Conservation (phyloP, 441 rosid species). For the Lepidium campestre region DNA sequence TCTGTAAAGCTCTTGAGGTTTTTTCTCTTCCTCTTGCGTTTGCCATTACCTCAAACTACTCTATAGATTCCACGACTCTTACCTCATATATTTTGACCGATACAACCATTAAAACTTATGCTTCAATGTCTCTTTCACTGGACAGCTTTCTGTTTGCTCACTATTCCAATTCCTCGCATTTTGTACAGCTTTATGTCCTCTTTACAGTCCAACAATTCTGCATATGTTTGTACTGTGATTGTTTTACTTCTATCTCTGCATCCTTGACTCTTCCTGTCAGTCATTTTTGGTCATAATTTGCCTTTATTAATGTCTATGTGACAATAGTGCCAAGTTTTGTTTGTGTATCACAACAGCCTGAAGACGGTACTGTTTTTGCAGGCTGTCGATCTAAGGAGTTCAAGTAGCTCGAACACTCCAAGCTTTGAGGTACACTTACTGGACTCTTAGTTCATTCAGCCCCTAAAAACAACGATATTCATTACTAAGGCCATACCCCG, state of each 20-base stretch:
- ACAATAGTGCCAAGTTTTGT: not conserved
- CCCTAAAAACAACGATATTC: conserved; percentile 2
- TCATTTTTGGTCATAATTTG: not conserved
- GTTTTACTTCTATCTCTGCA: not conserved
- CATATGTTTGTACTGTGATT: not conserved
- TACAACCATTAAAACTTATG: not conserved
- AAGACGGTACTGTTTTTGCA: conserved; percentile 31
- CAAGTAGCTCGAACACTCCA: conserved; percentile 48
- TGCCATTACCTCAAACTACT: not conserved
- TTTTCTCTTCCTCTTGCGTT: conserved; percentile 13
- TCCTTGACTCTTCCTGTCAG: not conserved
- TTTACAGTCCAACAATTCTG: conserved; percentile 9
- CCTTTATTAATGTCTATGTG: not conserved
- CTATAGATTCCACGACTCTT: not conserved
- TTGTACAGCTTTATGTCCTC: not conserved
- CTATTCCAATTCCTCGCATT: not conserved
- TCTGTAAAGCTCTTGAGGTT: conserved; percentile 94
- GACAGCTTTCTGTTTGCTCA: not conserved
- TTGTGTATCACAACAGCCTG: not conserved
- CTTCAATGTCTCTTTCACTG: conserved; percentile 7
- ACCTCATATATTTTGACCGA: not conserved
- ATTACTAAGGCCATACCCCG: conserved; percentile 14
- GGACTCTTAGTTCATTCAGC: not conserved
- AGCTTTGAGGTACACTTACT: conserved; percentile 43
- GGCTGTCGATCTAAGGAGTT: conserved; percentile 79